Percentiles rank a stretch among this genome's conserved stretches.
These are phyloP conservation scores for Triticum turgidum DNA, from an alignment of 176 grass and related monocot genomes.

Conservation along the genomic window DNA sequence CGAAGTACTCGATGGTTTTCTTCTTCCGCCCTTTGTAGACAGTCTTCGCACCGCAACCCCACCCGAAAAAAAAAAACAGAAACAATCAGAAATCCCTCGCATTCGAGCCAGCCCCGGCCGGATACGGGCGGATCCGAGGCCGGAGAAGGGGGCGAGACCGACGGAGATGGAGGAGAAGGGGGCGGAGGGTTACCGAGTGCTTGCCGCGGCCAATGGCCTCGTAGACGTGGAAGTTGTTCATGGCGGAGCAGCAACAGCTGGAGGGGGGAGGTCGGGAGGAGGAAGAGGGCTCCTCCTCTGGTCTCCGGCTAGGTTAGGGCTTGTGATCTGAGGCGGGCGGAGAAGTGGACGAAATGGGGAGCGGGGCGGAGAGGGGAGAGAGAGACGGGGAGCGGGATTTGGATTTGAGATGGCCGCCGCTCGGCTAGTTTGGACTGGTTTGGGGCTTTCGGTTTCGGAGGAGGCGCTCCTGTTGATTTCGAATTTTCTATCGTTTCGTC, in stretches of 20 bases:
- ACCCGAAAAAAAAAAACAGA: constrained; percentile 16
- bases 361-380: not conserved
- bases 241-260: constrained; percentile 20
- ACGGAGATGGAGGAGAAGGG: not conserved
- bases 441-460: constrained; percentile 16
- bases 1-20: constrained; percentile 97
- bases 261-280: not conserved
- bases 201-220: constrained; percentile 94
- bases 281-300: constrained; percentile 8
- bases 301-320: constrained; percentile 29
- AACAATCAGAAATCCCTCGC: constrained; percentile 25
- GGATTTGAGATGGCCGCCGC: constrained; percentile 35
- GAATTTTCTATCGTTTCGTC: not conserved
- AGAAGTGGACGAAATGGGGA: constrained; percentile 3
- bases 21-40: constrained; percentile 99
- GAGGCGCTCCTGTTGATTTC: constrained; percentile 22
- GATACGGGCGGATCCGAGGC: not conserved
- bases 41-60: constrained; percentile 43
- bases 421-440: constrained; percentile 37
- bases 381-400: constrained; percentile 38
- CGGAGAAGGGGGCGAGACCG: not conserved
- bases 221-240: constrained; percentile 99
- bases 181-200: constrained; percentile 63
- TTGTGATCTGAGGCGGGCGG: constrained; percentile 32
- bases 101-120: not conserved